Conservation (phyloP, 768 basidiomycete genomes). For the Tricholoma furcatifolium region DNA sequence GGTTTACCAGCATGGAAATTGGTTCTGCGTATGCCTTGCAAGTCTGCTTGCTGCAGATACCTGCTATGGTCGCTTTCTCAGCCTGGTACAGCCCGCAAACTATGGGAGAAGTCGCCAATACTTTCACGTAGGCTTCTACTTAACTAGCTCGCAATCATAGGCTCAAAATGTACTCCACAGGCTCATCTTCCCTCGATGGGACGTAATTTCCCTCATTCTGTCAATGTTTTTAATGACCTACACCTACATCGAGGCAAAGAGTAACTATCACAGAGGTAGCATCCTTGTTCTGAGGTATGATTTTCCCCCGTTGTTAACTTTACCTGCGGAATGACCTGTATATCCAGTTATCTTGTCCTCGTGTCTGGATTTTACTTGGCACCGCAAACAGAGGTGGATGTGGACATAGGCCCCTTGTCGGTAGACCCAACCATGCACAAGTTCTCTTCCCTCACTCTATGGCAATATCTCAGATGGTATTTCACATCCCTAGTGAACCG, state of each 20-base stretch:
- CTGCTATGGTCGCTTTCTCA: slow-evolving; percentile 98
- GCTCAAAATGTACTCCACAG: slow-evolving; percentile 36
- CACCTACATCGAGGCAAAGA: slow-evolving; percentile 98
- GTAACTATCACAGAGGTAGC: slow-evolving; percentile 96
- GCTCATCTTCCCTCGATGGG: slow-evolving; percentile 98
- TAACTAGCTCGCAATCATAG: too few species aligned
- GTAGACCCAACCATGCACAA: slow-evolving; percentile 22
- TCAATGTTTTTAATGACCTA: slow-evolving; percentile 98
- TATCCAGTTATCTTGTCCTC: slow-evolving; percentile 83
- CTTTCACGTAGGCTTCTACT: slow-evolving; percentile 78
- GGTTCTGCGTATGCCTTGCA: slow-evolving; percentile 98
- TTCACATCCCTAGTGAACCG: slow-evolving; percentile 20
- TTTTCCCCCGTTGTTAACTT: neutral
- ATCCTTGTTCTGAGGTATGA: slow-evolving; percentile 88
- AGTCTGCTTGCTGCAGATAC: slow-evolving; percentile 96
- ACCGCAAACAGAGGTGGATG: slow-evolving; percentile 45
- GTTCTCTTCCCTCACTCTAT: slow-evolving; percentile 35
- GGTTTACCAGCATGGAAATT: slow-evolving; percentile 85
- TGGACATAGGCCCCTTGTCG: slow-evolving; percentile 33
- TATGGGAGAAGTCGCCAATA: slow-evolving; percentile 84
- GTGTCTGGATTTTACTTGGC: slow-evolving; percentile 92
- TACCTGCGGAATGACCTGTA: slow-evolving; percentile 10
- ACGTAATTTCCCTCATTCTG: slow-evolving; percentile 90
- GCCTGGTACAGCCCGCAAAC: slow-evolving; percentile 88
- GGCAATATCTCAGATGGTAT: slow-evolving; percentile 41